These are phyloP conservation scores for Hura crepitans DNA, from an alignment of 441 rosid species.

Conservation along the genomic window DNA sequence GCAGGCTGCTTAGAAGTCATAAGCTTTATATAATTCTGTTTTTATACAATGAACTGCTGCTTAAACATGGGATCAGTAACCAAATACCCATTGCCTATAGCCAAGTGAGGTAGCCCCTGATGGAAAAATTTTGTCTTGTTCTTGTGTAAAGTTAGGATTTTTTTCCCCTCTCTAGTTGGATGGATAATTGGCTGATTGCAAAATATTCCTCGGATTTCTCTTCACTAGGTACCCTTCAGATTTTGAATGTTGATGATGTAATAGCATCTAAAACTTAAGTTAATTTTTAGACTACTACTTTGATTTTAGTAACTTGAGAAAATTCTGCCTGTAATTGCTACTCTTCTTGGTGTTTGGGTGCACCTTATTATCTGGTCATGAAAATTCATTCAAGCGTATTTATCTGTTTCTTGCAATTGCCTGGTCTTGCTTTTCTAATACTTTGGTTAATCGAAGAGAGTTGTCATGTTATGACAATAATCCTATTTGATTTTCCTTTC, in stretches of 20 bases:
- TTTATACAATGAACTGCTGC: no score
- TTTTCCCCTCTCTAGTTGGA: no score
- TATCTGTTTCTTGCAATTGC: not conserved
- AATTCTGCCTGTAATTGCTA: not conserved
- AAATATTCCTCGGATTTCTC: not conserved
- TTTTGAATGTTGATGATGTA: not conserved
- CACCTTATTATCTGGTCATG: not conserved
- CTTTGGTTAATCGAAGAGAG: not conserved
- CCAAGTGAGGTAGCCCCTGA: no score
- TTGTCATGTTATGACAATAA: not conserved
- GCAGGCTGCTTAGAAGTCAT: no score
- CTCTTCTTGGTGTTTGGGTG: not conserved
- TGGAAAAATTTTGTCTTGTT: no score
- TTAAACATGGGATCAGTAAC: no score
- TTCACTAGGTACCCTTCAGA: not conserved
- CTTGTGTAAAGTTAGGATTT: no score
- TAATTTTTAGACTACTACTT: not conserved
- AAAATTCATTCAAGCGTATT: no score
- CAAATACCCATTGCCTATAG: no score
- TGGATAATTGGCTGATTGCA: no score
- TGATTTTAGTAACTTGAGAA: not conserved
- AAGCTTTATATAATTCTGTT: no score
- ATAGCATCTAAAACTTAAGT: not conserved
- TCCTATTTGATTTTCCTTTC: not conserved
- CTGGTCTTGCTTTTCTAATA: not conserved